phyloP scores from a whole-genome alignment of 495 filamentous ascomycete species.

The Xylaria longipes region DNA sequence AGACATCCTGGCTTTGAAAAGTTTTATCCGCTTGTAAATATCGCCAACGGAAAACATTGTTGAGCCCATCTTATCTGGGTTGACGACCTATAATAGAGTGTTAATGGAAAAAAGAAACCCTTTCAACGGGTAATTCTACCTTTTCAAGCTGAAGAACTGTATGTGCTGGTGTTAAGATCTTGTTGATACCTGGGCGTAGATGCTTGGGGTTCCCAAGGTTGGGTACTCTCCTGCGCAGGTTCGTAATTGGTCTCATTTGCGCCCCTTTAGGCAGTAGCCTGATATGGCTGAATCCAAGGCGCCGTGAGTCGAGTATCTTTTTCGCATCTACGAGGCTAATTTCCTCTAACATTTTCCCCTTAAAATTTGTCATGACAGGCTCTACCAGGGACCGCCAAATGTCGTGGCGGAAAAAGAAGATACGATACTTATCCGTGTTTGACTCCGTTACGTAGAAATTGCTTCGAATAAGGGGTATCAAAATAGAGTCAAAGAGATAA shows the following conservation, averaged over 20 bases:
- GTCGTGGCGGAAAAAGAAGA: slow-evolving; percentile 96
- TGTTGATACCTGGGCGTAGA: slow-evolving; percentile 81
- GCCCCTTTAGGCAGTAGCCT: slow-evolving; percentile 76
- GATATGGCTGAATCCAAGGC: slow-evolving; percentile 79
- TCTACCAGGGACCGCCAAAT: slow-evolving; percentile 81
- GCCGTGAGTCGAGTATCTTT: slow-evolving; percentile 63
- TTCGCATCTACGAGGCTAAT: slow-evolving; percentile 64
- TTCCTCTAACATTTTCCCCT: slow-evolving; percentile 79
- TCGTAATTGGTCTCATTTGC: slow-evolving; percentile 80
- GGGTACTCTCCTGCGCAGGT: slow-evolving; percentile 70
- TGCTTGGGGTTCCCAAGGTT: slow-evolving; percentile 58
- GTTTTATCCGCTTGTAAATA: slow-evolving; percentile 75
- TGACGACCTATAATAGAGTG: slow-evolving; percentile 46
- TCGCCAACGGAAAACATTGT: slow-evolving; percentile 82
- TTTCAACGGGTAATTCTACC: slow-evolving; percentile 41
- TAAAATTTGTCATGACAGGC: slow-evolving; percentile 72
- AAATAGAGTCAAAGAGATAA: slow-evolving; percentile 87
- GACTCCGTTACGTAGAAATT: slow-evolving; percentile 97
- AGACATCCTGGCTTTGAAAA: slow-evolving; percentile 63
- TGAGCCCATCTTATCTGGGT: slow-evolving; percentile 70
- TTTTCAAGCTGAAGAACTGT: slow-evolving; percentile 81
- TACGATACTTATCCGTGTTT: slow-evolving; percentile 73
- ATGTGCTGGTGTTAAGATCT: slow-evolving; percentile 74
- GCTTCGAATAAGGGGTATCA: slow-evolving; percentile 84
- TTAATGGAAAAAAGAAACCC: neutral